These are phyloP conservation scores for Huntiella decipiens DNA, from an alignment of 2,329 filamentous ascomycete species.

Conservation along the genomic window DNA sequence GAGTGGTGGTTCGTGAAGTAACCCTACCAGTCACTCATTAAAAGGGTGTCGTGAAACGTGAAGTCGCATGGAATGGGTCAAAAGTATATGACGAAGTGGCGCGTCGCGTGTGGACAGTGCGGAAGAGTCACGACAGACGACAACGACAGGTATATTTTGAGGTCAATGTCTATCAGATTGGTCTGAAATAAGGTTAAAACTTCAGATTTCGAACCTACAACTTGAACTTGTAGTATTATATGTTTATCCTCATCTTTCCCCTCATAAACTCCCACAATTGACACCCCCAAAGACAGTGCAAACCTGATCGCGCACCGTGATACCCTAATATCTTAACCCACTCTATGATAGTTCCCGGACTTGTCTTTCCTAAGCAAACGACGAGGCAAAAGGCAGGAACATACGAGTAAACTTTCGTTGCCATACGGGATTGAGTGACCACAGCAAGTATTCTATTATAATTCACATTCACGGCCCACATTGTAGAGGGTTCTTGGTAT, in stretches of 20 bases:
- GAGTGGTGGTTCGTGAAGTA: not conserved
- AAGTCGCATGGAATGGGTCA: not conserved
- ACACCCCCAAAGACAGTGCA: not conserved
- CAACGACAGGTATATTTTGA: no score
- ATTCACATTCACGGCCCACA: no score
- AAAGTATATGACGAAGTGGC: constrained; percentile 1
- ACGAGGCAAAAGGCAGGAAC: not conserved
- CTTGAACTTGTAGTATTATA: no score
- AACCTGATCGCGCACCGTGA: no score
- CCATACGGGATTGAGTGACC: no score
- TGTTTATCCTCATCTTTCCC: no score
- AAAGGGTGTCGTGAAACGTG: not conserved
- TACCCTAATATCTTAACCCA: no score
- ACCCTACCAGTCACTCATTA: not conserved
- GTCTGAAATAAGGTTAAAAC: no score
- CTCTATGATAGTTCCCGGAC: not conserved
- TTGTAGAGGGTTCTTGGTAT: no score
- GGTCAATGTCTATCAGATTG: no score
- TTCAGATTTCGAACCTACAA: no score
- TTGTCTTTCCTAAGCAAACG: not conserved
- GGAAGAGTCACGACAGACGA: not conserved
- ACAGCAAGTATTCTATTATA: no score
- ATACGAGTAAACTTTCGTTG: not conserved
- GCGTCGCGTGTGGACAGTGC: constrained; percentile 9
- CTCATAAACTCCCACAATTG: not conserved